Evolutionary conservation across 768 basidiomycete genomes (phyloP), one percentile per base, ranked within the genome.

Genomic region (Suillus luteus): DNA sequence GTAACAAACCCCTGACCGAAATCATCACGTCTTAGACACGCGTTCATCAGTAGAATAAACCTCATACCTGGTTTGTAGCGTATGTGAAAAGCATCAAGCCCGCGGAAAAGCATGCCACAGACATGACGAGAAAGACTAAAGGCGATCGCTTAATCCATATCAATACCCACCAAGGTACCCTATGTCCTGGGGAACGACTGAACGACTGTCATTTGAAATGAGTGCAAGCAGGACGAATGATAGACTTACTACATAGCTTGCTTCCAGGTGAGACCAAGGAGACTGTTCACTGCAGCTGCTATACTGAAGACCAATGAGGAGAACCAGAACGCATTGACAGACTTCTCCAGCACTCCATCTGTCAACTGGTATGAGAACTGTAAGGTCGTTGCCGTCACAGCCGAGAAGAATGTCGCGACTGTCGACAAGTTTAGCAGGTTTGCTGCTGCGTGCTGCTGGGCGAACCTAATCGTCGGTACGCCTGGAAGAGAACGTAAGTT

Each of bases 111-210:
- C 88, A 90, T 46, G 90, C 89, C 52, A 93, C 91, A 60, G 92
- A 91, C 73, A 93, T 81, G 64, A 93, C 91, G 54, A 93, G 84
- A 78, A 93, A 92, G 65, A 92, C 89, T 40, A 93, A 80, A 15
- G 91, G 91, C 6, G 90, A 91, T 41, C 91, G 81, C 72, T 92
- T 93, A 78, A 93, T 93, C 91, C 90, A 93, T 68, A 93, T 92
- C 48, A 83, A 72, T 27, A 85, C 82, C 83, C 83, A 84, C 83
- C 83, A 84, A 10, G 83, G 83, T 58, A 85, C 83, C 65, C 83
- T 80, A 67, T 84, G 80, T 60, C 83, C 81, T 60, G 83, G 83
- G 7, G 84, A 85, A 40, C 83, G 84, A 64, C 82, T 83, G 61
- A 11, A 49, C 62, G 68, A 66, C 64, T 64, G 67, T 69, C 62